These are phyloP conservation scores for Russula vinacea DNA, from an alignment of 768 basidiomycete genomes.

Conservation along the genomic window DNA sequence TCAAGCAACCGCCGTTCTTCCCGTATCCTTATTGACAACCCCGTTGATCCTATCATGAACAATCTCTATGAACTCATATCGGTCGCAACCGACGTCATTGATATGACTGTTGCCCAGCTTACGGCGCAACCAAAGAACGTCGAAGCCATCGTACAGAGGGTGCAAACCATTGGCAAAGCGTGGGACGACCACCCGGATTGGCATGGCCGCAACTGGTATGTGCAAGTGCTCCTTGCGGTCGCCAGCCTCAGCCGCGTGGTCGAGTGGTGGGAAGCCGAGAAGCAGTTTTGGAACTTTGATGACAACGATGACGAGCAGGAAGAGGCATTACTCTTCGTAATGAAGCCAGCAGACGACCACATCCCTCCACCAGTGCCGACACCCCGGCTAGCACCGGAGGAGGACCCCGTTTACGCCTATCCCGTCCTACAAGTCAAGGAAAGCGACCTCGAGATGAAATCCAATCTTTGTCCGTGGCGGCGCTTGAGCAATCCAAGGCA, in stretches of 20 bases:
- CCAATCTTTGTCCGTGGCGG: slow-evolving; percentile 30
- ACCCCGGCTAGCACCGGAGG: slow-evolving; percentile 49
- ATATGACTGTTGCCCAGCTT: slow-evolving; percentile 84
- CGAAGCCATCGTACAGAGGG: slow-evolving; percentile 81
- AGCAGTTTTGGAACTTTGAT: slow-evolving; percentile 99
- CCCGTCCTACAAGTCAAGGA: slow-evolving; percentile 49
- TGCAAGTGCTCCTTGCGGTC: slow-evolving; percentile 91
- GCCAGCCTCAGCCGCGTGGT: slow-evolving; percentile 95
- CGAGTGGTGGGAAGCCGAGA: slow-evolving; percentile 99
- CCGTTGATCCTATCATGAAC: slow-evolving; percentile 84
- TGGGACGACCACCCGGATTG: slow-evolving; percentile 99
- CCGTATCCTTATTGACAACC: slow-evolving; percentile 79
- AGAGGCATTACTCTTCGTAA: slow-evolving; percentile 89
- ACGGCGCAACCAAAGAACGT: slow-evolving; percentile 83
- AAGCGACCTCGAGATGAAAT: slow-evolving; percentile 54
- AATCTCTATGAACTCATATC: slow-evolving; percentile 89
- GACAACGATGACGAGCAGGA: slow-evolving; percentile 87
- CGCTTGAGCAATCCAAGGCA: slow-evolving; percentile 31
- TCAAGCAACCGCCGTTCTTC: slow-evolving; percentile 68
- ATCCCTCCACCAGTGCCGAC: slow-evolving; percentile 40
- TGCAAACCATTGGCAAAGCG: slow-evolving; percentile 86
- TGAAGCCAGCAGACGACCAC: slow-evolving; percentile 77
- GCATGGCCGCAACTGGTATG: slow-evolving; percentile 98
- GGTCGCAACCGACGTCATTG: slow-evolving; percentile 89
- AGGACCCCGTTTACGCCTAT: slow-evolving; percentile 50